Evolutionary conservation across 768 basidiomycete genomes (phyloP).

Genomic region (Russula earlei): DNA sequence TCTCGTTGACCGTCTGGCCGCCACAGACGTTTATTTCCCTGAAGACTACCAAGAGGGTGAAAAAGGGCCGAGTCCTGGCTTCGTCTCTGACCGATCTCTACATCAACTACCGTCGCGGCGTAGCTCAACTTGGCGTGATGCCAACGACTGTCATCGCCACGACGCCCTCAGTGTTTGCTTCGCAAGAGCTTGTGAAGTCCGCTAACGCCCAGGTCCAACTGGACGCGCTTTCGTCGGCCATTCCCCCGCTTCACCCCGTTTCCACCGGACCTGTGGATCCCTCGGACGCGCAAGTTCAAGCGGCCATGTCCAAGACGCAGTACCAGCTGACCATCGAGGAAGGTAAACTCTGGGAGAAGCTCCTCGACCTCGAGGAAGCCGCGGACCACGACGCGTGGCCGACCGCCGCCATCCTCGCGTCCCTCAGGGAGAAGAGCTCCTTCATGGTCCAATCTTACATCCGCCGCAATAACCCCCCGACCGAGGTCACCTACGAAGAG

Average conservation of each 20-base stretch:
- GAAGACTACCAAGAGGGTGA: slow-evolving; percentile 2
- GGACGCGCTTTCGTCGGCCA: background rate
- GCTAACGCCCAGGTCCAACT: background rate
- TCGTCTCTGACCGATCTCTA: slow-evolving; percentile 11
- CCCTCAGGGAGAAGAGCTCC: slow-evolving; percentile 43
- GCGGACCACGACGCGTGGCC: slow-evolving; percentile 20
- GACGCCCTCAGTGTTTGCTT: background rate
- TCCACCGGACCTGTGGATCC: background rate
- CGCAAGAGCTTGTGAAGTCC: background rate
- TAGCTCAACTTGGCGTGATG: slow-evolving; percentile 36
- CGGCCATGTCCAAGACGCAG: slow-evolving; percentile 24
- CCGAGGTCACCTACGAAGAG: slow-evolving; percentile 56
- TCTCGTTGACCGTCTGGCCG: slow-evolving; percentile 23
- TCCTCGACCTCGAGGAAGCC: background rate
- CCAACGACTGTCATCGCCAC: slow-evolving; percentile 25
- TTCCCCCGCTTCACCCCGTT: background rate
- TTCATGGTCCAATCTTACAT: slow-evolving; percentile 56
- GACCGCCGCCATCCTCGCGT: slow-evolving; percentile 19
- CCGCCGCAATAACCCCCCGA: slow-evolving; percentile 53
- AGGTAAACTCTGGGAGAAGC: slow-evolving; percentile 23
- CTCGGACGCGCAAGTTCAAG: slow-evolving; percentile 8
- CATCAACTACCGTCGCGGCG: slow-evolving; percentile 38
- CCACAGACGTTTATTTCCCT: slow-evolving; percentile 3
- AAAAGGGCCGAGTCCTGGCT: slow-evolving; percentile 2
- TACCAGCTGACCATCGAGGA: slow-evolving; percentile 22